Base-by-base conservation (phyloP, 208 protist genomes). In the Acanthamoeba polyphaga region DNA sequence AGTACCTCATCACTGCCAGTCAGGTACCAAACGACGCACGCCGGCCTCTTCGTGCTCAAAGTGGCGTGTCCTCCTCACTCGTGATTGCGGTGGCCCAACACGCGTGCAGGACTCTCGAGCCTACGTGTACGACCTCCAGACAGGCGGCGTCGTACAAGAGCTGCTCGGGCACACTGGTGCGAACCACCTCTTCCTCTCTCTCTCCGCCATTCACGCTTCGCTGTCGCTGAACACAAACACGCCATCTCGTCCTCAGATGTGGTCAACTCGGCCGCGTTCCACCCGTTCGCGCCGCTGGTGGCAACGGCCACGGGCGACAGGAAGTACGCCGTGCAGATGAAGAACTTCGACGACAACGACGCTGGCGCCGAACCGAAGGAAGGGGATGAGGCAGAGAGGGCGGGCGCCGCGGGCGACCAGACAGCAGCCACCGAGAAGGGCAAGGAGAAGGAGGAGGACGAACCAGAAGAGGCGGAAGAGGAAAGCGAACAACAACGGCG, bases 1-100 rank as follows among this genome's bases (percentile, higher is more conserved):
- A 51, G 46, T 92, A 92, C 38, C 87, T 92, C 60, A 92, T 70
- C 53, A 92, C 87, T 17, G 87, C 24, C 38, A 92, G 87, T 34
- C 87, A 92, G 80, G 80, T 88, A 60, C 51, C n/a, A 43, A n/a
- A 24, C 10, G 27, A 7, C 62, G 38, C 62, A 15, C n/a, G 6
- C n/a, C 10, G n/a, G 3, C 27, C 32, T 70, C 62, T 3, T 24
- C 19, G 34, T 87, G 4, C 29, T 74, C 68, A 15, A 32, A 43
- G 38, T 74, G 19, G 19, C 2, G 58, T 60, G 55, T 17, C 53
- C 55, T 60, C 1, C 15, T 24, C 19, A 15, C 6, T 8, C 55
- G 55, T 24, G 19, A 17, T 19, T 24, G 19, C 55, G 55, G 10
- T 60, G 17, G 19, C 13, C 55, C 55, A 60, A 24, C 55, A 15